phyloP scores from a whole-genome alignment of 2,329 filamentous ascomycete genomes.

The Fusarium sp. region DNA sequence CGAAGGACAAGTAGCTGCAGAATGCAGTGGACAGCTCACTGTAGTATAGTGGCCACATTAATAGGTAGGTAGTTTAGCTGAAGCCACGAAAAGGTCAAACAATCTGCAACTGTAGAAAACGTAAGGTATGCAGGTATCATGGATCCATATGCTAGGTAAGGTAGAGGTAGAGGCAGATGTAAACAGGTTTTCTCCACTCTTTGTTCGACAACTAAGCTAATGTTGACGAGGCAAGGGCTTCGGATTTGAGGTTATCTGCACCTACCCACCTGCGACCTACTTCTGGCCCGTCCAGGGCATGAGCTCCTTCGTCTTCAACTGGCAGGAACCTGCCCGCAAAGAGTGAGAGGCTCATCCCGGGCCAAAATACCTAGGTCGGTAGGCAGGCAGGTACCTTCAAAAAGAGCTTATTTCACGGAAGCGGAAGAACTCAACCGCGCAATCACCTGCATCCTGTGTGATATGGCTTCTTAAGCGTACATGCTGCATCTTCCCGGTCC shows the following conservation, averaged over 20 bases:
- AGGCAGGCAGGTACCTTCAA: neutral
- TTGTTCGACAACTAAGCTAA: slow-evolving; percentile 32
- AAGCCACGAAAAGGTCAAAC: slow-evolving; percentile 24
- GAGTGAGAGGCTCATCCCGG: neutral
- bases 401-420: slow-evolving; percentile 19
- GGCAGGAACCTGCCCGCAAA: slow-evolving; percentile 8
- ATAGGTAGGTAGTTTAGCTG: neutral
- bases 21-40: neutral
- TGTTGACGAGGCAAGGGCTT: slow-evolving; percentile 24
- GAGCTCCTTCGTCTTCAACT: neutral
- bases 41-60: neutral
- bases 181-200: slow-evolving; percentile 21
- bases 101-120: slow-evolving; percentile 16
- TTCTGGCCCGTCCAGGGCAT: slow-evolving; percentile 17
- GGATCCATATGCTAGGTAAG: neutral
- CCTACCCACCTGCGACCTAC: slow-evolving; percentile 21
- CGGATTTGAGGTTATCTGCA: slow-evolving; percentile 35
- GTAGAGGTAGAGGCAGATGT: neutral
- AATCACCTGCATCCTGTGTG: slow-evolving; percentile 28
- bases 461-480: slow-evolving; percentile 38
- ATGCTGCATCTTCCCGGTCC: slow-evolving; percentile 31
- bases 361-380: no score
- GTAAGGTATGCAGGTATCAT: slow-evolving; percentile 5
- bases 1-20: neutral
- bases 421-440: slow-evolving; percentile 24